These are phyloP conservation scores for Bolboschoenus planiculmis DNA, from an alignment of 176 grass and related monocot species.

Conservation along the genomic window DNA sequence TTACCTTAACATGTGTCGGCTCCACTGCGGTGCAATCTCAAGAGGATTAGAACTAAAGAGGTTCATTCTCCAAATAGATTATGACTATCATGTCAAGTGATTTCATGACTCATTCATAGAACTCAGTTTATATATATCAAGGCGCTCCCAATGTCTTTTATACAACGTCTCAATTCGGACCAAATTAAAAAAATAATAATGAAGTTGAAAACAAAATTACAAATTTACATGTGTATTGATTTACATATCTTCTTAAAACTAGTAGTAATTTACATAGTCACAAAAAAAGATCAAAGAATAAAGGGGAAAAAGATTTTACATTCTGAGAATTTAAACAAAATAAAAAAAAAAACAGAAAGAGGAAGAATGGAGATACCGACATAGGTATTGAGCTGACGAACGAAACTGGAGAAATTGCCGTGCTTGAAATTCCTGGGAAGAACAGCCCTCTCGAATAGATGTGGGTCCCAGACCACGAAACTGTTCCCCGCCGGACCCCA, in stretches of 20 bases:
- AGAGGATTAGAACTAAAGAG: neutral
- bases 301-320: neutral
- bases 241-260: neutral
- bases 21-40: neutral
- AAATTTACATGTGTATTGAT: conserved; percentile 8
- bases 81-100: neutral
- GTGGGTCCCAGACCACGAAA: conserved; percentile 81
- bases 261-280: neutral
- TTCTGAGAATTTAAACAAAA: neutral
- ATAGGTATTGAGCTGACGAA: conserved; percentile 47
- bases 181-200: neutral
- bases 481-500: conserved; percentile 70
- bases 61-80: neutral
- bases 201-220: neutral
- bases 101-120: conserved; percentile 8
- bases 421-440: conserved; percentile 74
- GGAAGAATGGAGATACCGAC: conserved; percentile 20
- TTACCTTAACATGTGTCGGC: neutral
- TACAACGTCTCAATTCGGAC: neutral
- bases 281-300: neutral
- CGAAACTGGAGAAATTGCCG: conserved; percentile 33
- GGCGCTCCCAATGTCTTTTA: conserved; percentile 12
- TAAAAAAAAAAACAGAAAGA: neutral
- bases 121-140: conserved; percentile 21
- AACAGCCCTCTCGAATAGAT: conserved; percentile 52